Base-by-base conservation (phyloP, 1,284 basidiomycete species). In the Fomitiporia mediterranea region DNA sequence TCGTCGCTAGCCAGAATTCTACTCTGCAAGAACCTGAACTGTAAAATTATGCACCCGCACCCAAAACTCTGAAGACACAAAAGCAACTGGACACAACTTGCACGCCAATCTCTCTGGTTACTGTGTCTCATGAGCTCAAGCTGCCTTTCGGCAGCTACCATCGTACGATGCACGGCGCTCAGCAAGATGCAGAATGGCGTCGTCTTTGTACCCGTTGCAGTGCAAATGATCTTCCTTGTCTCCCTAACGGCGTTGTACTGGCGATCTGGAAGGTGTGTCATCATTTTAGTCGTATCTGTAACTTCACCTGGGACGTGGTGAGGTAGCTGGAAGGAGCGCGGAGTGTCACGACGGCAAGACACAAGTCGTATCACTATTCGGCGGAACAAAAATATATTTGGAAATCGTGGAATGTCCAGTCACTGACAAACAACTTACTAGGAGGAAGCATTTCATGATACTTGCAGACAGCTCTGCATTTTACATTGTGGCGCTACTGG, bases 71-170 rank as follows among this genome's bases (percentile, higher is more conserved):
- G 39, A 27, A 21, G 30, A 46, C 25, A 46, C 44, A 28, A 46
- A 27, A 28, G 28, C 27, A 30, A 9, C 49, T 25, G 17, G 15
- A 34, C 35, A 38, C 21, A 17, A 19, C 42, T 38, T 28, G 43
- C 42, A 25, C 56, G 27, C 32, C 9, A 13, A 17, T 19, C 32
- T 51, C 37, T 52, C 28, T 57, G 34, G 49, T 25, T n/a, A 30
- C 35, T 51, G 35, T 25, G 61, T 64, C 66, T 62, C 64, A 73
- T 74, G 73, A 70, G 68, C 66, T 66, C 78, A 57, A 69, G 82
- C 64, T 91, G 88, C 70, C 72, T 90, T 59, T 90, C 89, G 37
- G 72, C 80, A 42, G 79, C 83, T 57, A 71, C 84, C 39, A 86
- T 81, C 61, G 77, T 91, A 61, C 87, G 88, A 60, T 91, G 88